Evolutionary conservation across 805 yeast genomes (phyloP), one percentile per base, ranked within the genome.

Genomic region (Hagleromyces aurorensis): DNA sequence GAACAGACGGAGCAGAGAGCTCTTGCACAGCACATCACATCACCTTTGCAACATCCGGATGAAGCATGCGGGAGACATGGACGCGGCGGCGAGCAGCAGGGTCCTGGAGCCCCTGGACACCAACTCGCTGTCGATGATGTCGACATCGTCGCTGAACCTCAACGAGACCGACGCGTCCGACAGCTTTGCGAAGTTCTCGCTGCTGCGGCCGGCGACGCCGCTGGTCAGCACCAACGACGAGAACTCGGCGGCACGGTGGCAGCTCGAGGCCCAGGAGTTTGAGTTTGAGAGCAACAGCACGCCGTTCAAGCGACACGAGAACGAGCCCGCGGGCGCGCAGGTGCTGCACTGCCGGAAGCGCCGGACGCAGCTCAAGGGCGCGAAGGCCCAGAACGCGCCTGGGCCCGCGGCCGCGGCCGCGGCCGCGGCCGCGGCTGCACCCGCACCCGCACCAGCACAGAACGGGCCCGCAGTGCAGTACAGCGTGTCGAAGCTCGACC

Each of bases 211-310:
- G 7, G 32, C 30, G 2, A 42, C 40, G 4, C 45, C 50, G 4
- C 34, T 46, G 4, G 14, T 42, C 9, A 10, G 21, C 11, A 34
- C 30, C 5, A 32, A 23, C 18, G 48, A 41, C 16, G 42, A 43
- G 13, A 25, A 14, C 12, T 37, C 46, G 9, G 39, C 46, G n/a
- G 21, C 40, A 5, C 44, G 43, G 30, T 50, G 56, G 56, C 48
- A 48, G 34, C 34, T 41, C n/a, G 47, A 43, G 7, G 31, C 38
- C 14, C 43, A 38, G 17, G 57, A 52, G 27, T 52, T 52, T 23
- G 38, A 34, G 11, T 52, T 52, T 26, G 41, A 50, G 11, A 46
- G 56, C 25, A 52, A 50, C 29, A 48, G 55, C 25, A 52, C 57
- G n/a, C 57, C 57, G 1, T 38, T 52, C 13, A 50, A 49, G 33